Conservation (phyloP, 176 grass and related monocot genomes). For the Oryza glaberrima region DNA sequence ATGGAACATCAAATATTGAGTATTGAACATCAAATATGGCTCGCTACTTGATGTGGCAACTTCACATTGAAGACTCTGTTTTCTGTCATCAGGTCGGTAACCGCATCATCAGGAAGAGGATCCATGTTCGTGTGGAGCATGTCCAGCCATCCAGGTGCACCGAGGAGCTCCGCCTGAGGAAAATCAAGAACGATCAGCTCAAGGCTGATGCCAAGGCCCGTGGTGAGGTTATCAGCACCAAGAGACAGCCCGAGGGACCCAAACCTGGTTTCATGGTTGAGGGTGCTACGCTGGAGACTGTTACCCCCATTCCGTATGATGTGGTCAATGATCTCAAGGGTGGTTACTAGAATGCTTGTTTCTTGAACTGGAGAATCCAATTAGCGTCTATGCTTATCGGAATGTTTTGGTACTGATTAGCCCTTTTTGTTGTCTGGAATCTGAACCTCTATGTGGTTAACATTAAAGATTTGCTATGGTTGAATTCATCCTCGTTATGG, state of each 20-base stretch:
- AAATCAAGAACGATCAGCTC: slow-evolving; percentile 83
- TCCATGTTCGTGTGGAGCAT: slow-evolving; percentile 94
- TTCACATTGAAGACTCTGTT: background rate
- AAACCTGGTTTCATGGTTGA: slow-evolving; percentile 96
- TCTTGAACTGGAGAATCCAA: slow-evolving; percentile 7
- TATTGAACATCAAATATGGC: background rate
- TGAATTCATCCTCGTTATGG: background rate
- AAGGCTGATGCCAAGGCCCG: slow-evolving; percentile 77
- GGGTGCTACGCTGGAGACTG: slow-evolving; percentile 70
- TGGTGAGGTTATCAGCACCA: slow-evolving; percentile 91
- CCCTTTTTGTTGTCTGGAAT: slow-evolving; percentile 35
- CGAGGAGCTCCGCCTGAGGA: slow-evolving; percentile 73
- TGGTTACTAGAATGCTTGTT: slow-evolving; percentile 70
- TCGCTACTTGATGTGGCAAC: background rate
- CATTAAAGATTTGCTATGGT: slow-evolving; percentile 47
- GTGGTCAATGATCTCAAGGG: slow-evolving; percentile 99
- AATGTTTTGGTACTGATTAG: slow-evolving; percentile 43
- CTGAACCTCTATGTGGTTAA: slow-evolving; percentile 47
- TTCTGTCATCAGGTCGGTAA: slow-evolving; percentile 53
- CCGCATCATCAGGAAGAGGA: slow-evolving; percentile 83
- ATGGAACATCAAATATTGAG: background rate
- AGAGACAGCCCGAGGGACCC: slow-evolving; percentile 76
- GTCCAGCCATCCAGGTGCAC: slow-evolving; percentile 83
- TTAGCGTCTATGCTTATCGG: slow-evolving; percentile 38
- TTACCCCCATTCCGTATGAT: slow-evolving; percentile 93